Conservation (phyloP, 768 basidiomycete genomes). For the Russula sp. region DNA sequence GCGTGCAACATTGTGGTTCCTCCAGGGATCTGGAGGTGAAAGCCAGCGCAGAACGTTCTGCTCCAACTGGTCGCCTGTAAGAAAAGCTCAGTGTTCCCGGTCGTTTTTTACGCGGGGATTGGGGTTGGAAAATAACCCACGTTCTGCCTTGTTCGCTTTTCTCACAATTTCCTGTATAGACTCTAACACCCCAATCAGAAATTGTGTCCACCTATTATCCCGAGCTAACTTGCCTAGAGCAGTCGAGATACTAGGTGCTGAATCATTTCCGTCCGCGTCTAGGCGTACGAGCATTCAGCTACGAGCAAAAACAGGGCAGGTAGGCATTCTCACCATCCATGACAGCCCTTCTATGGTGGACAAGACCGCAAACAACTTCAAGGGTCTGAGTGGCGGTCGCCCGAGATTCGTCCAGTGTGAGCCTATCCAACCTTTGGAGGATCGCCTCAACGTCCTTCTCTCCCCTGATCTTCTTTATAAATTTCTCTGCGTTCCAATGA, state of each 20-base stretch:
- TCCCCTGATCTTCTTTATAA: background rate
- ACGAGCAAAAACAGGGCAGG: too few relatives aligned
- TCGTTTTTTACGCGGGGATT: too few relatives aligned
- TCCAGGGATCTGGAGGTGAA: conserved; percentile 14
- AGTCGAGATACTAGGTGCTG: background rate
- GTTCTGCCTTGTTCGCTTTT: background rate
- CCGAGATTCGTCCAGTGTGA: background rate
- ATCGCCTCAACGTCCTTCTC: background rate
- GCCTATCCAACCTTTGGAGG: background rate
- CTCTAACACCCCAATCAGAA: background rate
- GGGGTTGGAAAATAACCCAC: background rate
- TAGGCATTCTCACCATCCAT: background rate
- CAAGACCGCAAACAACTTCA: background rate
- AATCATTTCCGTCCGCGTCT: background rate
- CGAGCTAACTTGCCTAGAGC: background rate
- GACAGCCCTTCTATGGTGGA: too few relatives aligned
- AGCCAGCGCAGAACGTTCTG: background rate
- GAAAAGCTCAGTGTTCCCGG: background rate
- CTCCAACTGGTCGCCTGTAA: conserved; percentile 1
- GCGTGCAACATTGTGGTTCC: background rate
- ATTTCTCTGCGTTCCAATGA: conserved; percentile 4
- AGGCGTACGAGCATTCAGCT: too few relatives aligned
- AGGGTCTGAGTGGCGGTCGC: background rate
- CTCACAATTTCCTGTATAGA: background rate
- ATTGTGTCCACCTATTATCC: too few relatives aligned